A percentile compares a stretch with the other conserved stretches of the same genome.
Evolutionary conservation across 2,329 filamentous ascomycete genomes (phyloP).

Genomic region (Diaporthe sp.): DNA sequence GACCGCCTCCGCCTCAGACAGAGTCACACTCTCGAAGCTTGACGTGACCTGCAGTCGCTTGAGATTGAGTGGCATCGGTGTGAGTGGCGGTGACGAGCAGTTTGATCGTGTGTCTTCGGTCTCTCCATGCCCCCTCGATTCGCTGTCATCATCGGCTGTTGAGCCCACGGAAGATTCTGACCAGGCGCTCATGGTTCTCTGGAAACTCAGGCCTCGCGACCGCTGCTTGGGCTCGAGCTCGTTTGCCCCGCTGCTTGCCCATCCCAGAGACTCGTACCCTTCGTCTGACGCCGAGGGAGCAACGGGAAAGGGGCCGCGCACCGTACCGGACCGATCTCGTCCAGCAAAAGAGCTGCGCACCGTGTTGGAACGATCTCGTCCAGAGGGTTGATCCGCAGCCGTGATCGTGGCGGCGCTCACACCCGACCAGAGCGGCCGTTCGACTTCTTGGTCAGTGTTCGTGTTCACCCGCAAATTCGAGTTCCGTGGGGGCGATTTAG

Average conservation of each 20-base stretch:
- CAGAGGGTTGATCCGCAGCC: background rate
- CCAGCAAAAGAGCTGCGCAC: background rate
- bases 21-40: slow-evolving; percentile 27
- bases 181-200: slow-evolving; percentile 34
- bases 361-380: slow-evolving; percentile 20
- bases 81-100: slow-evolving; percentile 3
- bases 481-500: background rate
- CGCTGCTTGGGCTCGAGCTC: slow-evolving; percentile 10
- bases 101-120: slow-evolving; percentile 1
- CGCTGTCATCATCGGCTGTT: background rate
- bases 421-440: slow-evolving; percentile 11
- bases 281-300: slow-evolving; percentile 30
- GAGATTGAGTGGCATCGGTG: slow-evolving; percentile 10
- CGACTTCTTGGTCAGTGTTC: background rate
- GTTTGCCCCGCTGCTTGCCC: slow-evolving; percentile 19
- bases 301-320: background rate
- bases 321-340: slow-evolving; percentile 16
- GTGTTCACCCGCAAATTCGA: slow-evolving; percentile 14
- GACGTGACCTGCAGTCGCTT: slow-evolving; percentile 28
- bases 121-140: background rate
- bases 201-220: slow-evolving; percentile 20
- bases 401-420: slow-evolving; percentile 25
- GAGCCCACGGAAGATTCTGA: slow-evolving; percentile 21
- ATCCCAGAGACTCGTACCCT: slow-evolving; percentile 31
- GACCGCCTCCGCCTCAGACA: slow-evolving; percentile 20